Evolutionary conservation across 2,329 filamentous ascomycete species (phyloP).

Genomic region (Pyricularia sp.): DNA sequence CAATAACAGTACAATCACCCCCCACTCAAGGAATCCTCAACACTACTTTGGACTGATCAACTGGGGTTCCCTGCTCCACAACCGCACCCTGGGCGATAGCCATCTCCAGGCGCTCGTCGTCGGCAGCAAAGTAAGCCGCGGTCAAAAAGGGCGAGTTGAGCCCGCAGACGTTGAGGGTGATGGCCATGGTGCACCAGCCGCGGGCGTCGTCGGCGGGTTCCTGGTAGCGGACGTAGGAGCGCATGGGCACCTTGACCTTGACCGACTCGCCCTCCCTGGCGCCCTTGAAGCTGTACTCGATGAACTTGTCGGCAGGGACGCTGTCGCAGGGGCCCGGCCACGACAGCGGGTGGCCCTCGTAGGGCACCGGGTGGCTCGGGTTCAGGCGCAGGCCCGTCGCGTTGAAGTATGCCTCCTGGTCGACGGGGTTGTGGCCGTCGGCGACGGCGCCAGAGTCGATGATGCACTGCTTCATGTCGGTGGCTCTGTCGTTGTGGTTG

Average conservation of each 20-base stretch:
- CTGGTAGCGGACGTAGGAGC: neutral
- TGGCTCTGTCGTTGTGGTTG: neutral
- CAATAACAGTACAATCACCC: no score
- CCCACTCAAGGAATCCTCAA: neutral
- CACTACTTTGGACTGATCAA: neutral
- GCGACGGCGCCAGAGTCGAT: slow-evolving; percentile 1
- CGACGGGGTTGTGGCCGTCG: slow-evolving; percentile 1
- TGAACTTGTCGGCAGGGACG: neutral
- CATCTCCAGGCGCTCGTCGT: slow-evolving; percentile 6
- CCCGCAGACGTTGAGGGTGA: neutral
- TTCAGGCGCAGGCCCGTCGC: slow-evolving; percentile 3
- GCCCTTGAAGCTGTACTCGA: neutral
- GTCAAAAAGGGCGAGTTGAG: neutral
- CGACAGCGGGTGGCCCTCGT: neutral
- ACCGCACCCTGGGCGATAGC: neutral
- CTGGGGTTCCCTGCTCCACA: neutral
- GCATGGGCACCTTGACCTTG: neutral
- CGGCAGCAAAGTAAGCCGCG: neutral
- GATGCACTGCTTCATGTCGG: neutral
- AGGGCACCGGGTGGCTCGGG: neutral
- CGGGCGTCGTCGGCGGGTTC: neutral
- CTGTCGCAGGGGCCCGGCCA: neutral
- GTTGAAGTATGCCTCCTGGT: neutral
- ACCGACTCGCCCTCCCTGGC: neutral
- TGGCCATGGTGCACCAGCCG: slow-evolving; percentile 2